Base-by-base conservation (phyloP, 371 early-diverging fungal genomes). In the Mucor piriformis region DNA sequence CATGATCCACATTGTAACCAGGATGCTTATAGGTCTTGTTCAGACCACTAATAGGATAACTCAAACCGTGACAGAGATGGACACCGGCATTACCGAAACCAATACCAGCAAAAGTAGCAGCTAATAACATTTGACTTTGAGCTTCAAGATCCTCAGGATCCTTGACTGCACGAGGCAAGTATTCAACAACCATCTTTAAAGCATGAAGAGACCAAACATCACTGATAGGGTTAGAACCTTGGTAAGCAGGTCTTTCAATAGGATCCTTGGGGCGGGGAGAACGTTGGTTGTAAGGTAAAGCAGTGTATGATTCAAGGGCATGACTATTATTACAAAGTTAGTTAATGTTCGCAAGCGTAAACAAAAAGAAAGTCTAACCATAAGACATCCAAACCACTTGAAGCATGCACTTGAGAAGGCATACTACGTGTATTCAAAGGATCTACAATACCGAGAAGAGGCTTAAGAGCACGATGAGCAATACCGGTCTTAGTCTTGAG, bases 1-100 rank as follows among this genome's bases (percentile, higher is more conserved):
- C 76, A 66, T 92, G 90, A 51, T 86, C 92, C 5, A 88, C 82
- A 23, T 85, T 72, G 70, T 95, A 95, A 34, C 91, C 90, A 20
- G 88, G 88, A 62, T 95, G 95, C 72, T 81, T 76, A 77, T 94
- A 95, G 23, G 54, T 76, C 73, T 86, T 88, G 83, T 91, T 91
- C 42, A 93, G 72, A 23, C 95, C 95, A 42, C 90, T 87, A 55
- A 95, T 95, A 21, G 94, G 83, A 40, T 84, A 86, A 66, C 84
- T 82, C 75, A 83, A 73, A 52, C 86, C 86, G 63, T 85, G 86
- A 61, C 86, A 85, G 23, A 85, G 84, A 70, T 91, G 91, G 20
- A 92, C 93, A 57, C 95, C 95, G 35, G 94, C 95, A 63, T 94
- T 94, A 55, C 95, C 95, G 62, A 95, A 95, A 37, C 95, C 95